Evolutionary conservation across 805 yeast genomes (phyloP), one percentile per base, ranked within the genome.

Genomic region (Ogataea methylovora): DNA sequence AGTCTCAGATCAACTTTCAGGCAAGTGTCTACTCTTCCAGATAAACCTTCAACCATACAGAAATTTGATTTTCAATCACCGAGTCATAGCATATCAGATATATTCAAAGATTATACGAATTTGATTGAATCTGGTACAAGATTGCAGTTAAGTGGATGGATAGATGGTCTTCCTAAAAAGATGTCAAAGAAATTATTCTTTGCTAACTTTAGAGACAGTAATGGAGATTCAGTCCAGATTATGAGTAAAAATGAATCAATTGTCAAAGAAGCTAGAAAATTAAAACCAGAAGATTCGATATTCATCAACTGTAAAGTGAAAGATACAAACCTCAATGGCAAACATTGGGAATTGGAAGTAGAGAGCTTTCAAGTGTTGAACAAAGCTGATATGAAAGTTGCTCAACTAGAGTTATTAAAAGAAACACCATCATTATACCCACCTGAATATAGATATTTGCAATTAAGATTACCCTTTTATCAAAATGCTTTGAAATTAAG

Each of bases 371-470:
- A 73, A 32, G 60, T 73, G 0, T 62, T 88, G 34, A 88, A 87
- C 51, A 50, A 60, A 5, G 72, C 71, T 43, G 63, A 73, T 27
- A 68, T 72, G 18, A 48, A 38, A 23, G 84, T 88, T 0, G 70
- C 92, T 1, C 81, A 85, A 38, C 60, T 88, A 30, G 79, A 75
- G 34, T 68, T 73, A 23, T 60, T 79, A 36, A 78, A 76, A 42
- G 66, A 69, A 15, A 48, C 61, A 1, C 72, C 77, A 0, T 61
- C 65, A 12, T 77, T 68, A 4, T 76, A 79, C 58, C 96, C 96
- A 0, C 79, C 85, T 4, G 82, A 86, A 49, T 78, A 75, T 46
- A 65, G 97, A 39, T 88, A 80, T 51, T 61, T 92, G 32, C 96
- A 90, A 53, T 60, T 90, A 32, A 65, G 98, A 32, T 69, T 67